Evolutionary conservation across 2,329 filamentous ascomycete species (phyloP), one percentile per base, ranked within the genome.

Genomic region (Aspergillus fumigatus): DNA sequence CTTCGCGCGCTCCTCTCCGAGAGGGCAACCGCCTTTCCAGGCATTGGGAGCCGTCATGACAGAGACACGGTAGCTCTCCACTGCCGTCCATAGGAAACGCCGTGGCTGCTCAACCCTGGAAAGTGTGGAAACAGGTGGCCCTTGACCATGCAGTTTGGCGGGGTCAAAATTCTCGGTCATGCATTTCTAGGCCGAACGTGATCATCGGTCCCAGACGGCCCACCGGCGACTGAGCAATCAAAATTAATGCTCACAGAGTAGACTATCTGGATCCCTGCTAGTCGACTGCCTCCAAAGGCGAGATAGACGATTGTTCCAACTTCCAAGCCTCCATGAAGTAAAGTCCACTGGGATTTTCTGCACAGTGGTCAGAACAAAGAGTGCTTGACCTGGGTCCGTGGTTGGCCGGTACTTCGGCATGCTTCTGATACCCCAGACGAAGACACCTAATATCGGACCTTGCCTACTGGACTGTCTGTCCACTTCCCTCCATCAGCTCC

Each of bases 361-460:
- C 50, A 59, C 23, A 26, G 32, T 53, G 40, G 40, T 50, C 21
- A 17, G n/a, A 10, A 23, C n/a, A 19, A 21, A 19, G n/a, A 23
- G 40, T 43, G 21, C 40, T 43, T 43, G 40, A 23, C 21, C 21
- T 23, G 23, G 11, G 11, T 25, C 25, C 9, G 21, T 11, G 4
- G 19, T 17, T 11, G 4, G 19, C 8, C 11, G 5, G 25, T 40
- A 26, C 23, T 62, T 55, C 63, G 58, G 59, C 55, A 60, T 57
- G 56, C 55, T 61, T 60, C 67, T 61, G 43, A 52, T 61, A 68
- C 67, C 64, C 67, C 64, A 53, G 66, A 69, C 65, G 62, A 66
- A 59, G 59, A 61, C 55, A 57, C 45, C 48, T 51, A 53, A 58
- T 62, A 62, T 59, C 61, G 59, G 60, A 58, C 60, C 61, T 17